Evolutionary conservation across 1,139 yeast genomes (phyloP).

Genomic region (Nakaseomyces delphensis): DNA sequence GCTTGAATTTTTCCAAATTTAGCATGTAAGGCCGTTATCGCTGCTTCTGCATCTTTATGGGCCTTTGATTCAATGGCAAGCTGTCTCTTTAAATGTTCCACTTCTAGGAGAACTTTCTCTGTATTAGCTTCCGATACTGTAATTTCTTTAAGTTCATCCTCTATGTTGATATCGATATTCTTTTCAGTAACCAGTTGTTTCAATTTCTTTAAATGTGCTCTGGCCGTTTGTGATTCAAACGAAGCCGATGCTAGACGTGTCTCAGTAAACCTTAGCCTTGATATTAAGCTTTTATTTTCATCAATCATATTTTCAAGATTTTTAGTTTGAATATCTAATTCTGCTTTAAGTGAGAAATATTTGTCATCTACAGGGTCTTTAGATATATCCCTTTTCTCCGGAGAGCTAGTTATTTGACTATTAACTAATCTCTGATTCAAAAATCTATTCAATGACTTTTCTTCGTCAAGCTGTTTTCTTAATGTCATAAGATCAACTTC

Average conservation of each 20-base stretch:
- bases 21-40: slow-evolving; percentile 26
- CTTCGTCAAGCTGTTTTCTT: slow-evolving; percentile 25
- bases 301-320: slow-evolving; percentile 44
- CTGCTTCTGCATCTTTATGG: slow-evolving; percentile 29
- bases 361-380: slow-evolving; percentile 10
- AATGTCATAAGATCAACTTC: slow-evolving; percentile 13
- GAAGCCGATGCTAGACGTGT: slow-evolving; percentile 46
- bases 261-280: slow-evolving; percentile 51
- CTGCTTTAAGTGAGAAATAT: slow-evolving; percentile 35
- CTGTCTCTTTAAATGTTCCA: slow-evolving; percentile 36
- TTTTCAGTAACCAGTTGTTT: slow-evolving; percentile 26
- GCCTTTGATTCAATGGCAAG: slow-evolving; percentile 32
- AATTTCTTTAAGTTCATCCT: slow-evolving; percentile 19
- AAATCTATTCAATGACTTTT: slow-evolving; percentile 24
- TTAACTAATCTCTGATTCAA: slow-evolving; percentile 19
- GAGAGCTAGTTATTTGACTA: slow-evolving; percentile 9
- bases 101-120: slow-evolving; percentile 31
- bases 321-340: slow-evolving; percentile 47
- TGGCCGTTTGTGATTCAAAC: slow-evolving; percentile 42
- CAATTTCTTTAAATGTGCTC: slow-evolving; percentile 35
- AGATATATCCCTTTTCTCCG: neutral
- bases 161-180: slow-evolving; percentile 25
- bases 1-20: slow-evolving; percentile 27
- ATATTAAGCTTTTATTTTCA: slow-evolving; percentile 45
- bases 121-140: slow-evolving; percentile 26